Conservation (phyloP, 352 stramenopile genomes). For the Pythium rhizo-oryzae region DNA sequence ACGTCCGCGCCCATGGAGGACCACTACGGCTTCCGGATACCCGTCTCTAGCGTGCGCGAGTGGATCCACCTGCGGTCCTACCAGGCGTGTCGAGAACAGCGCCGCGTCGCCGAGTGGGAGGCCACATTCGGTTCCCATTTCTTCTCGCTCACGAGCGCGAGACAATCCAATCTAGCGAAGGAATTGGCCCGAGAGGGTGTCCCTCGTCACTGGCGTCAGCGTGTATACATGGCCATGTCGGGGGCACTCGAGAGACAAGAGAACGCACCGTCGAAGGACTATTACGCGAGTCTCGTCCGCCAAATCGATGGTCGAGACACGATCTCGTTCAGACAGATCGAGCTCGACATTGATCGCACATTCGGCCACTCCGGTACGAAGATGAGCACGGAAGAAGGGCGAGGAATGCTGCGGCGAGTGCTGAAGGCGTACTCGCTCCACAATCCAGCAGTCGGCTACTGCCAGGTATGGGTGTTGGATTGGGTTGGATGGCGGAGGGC, state of each 20-base stretch:
- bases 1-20: constrained; percentile 41
- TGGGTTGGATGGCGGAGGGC: no score
- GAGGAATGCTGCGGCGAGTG: constrained; percentile 60
- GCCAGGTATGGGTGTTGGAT: constrained; percentile 46
- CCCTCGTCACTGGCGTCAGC: constrained; percentile 61
- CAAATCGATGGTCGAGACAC: constrained; percentile 51
- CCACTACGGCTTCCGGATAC: constrained; percentile 72
- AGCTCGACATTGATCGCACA: constrained; percentile 86
- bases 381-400: constrained; percentile 58
- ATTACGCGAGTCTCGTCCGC: constrained; percentile 55
- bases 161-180: constrained; percentile 32
- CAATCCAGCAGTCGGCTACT: constrained; percentile 84
- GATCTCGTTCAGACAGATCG: constrained; percentile 76
- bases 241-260: constrained; percentile 56
- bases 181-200: constrained; percentile 54
- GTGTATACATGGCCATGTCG: constrained; percentile 76
- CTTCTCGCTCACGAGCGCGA: constrained; percentile 19
- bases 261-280: constrained; percentile 41
- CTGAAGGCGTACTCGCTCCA: constrained; percentile 80
- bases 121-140: constrained; percentile 51
- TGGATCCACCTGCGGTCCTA: constrained; percentile 76
- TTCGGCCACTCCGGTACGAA: constrained; percentile 77
- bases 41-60: constrained; percentile 35
- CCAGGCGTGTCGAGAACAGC: constrained; percentile 70
- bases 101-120: constrained; percentile 69